These are phyloP conservation scores for Claviceps digitariae DNA, from an alignment of 2,329 filamentous ascomycete species.

Conservation along the genomic window DNA sequence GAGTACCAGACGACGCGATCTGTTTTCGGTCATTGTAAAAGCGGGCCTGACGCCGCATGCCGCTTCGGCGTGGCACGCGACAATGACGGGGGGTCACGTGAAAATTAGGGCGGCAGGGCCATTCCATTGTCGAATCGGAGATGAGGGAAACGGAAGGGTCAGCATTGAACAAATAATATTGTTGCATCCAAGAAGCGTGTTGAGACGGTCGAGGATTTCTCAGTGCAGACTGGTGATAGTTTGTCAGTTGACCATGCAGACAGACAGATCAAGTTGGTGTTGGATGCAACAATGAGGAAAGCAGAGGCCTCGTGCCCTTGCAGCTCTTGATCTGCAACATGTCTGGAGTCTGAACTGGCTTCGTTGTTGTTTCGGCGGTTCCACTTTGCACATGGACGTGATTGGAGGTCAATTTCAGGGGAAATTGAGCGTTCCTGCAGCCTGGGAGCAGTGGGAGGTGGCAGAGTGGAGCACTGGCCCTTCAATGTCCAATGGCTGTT, in stretches of 20 bases:
- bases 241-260: no score
- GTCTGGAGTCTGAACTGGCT: no score
- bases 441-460: not conserved
- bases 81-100: slow-evolving; percentile 21
- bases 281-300: no score
- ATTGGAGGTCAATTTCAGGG: slow-evolving; percentile 13
- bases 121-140: no score
- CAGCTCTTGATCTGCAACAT: not conserved
- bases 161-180: no score
- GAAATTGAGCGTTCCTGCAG: slow-evolving; percentile 13
- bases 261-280: no score
- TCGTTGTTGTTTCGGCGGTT: not conserved
- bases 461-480: not conserved
- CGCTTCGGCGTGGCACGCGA: slow-evolving; percentile 11
- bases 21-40: not conserved
- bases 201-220: not conserved
- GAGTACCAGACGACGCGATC: not conserved
- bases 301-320: no score
- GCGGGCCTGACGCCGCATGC: not conserved
- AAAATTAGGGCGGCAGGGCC: not conserved
- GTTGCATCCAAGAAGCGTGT: not conserved
- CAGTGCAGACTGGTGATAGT: not conserved
- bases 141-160: no score
- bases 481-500: no score
- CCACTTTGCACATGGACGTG: slow-evolving; percentile 2